These are phyloP conservation scores for Stagonosporopsis tanaceti DNA, from an alignment of 2,329 filamentous ascomycete species.

Conservation along the genomic window DNA sequence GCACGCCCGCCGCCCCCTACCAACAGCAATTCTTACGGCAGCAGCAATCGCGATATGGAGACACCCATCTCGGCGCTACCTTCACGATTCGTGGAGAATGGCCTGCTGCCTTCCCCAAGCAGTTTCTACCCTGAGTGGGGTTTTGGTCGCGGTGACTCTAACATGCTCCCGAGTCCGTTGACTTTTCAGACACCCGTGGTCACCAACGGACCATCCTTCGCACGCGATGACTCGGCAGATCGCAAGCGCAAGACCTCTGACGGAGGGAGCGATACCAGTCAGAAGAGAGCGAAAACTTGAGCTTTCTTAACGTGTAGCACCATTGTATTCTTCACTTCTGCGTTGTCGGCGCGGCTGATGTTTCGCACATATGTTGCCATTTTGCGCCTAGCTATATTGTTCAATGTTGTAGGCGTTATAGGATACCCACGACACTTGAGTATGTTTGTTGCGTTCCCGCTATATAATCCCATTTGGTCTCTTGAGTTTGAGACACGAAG, in stretches of 20 bases:
- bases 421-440: constrained; percentile 36
- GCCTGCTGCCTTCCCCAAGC: constrained; percentile 87
- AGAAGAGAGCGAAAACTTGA: constrained; percentile 50
- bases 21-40: constrained; percentile 56
- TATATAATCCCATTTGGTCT: constrained; percentile 11
- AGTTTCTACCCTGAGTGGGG: constrained; percentile 94
- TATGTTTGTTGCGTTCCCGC: constrained; percentile 25
- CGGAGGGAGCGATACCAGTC: constrained; percentile 47
- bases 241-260: constrained; percentile 53
- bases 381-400: constrained; percentile 20
- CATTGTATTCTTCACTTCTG: constrained; percentile 15
- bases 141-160: constrained; percentile 76
- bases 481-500: constrained; percentile 7
- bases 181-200: constrained; percentile 84
- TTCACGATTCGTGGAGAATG: constrained; percentile 86
- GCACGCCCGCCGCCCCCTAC: constrained; percentile 82
- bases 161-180: constrained; percentile 89
- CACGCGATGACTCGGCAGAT: constrained; percentile 51
- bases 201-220: constrained; percentile 54
- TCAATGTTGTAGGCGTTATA: constrained; percentile 31
- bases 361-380: constrained; percentile 16
- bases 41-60: constrained; percentile 57
- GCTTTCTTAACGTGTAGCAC: constrained; percentile 18
- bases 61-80: constrained; percentile 95
- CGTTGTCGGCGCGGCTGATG: constrained; percentile 20